Evolutionary conservation across 2,329 filamentous ascomycete genomes (phyloP).

Genomic region (Blastomyces gilchristii): DNA sequence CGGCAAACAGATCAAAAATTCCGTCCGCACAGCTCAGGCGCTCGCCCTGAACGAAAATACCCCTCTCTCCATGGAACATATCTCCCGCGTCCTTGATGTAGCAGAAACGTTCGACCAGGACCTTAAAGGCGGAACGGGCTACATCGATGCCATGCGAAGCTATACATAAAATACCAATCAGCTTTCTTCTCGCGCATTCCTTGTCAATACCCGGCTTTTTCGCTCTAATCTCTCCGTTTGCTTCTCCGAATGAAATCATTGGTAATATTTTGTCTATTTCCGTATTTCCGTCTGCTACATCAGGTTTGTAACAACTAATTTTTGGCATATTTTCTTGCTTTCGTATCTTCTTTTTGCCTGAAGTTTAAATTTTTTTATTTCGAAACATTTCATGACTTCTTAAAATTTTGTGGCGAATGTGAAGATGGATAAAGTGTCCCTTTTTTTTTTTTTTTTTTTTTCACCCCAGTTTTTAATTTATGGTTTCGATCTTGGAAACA

Average conservation of each 20-base stretch:
- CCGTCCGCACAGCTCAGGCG: constrained; percentile 70
- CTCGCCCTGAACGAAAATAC: constrained; percentile 66
- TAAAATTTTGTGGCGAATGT: neutral
- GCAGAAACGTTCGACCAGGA: constrained; percentile 74
- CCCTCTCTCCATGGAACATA: constrained; percentile 64
- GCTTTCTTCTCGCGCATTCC: neutral
- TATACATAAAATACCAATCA: constrained; percentile 41
- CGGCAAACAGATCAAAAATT: constrained; percentile 67
- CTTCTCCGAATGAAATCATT: neutral
- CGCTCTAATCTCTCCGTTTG: neutral
- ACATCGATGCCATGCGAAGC: constrained; percentile 72
- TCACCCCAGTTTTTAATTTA: too few species aligned
- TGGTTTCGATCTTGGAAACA: too few species aligned
- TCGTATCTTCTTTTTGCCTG: neutral
- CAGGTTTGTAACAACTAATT: neutral
- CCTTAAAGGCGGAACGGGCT: constrained; percentile 68
- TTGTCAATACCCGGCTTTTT: neutral
- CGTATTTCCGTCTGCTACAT: neutral
- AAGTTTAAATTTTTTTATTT: neutral
- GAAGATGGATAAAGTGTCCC: neutral
- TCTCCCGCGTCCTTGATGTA: constrained; percentile 73
- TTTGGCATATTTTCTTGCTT: neutral
- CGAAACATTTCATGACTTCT: neutral
- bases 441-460: neutral
- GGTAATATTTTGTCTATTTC: neutral